Base-by-base conservation (phyloP, 1,139 yeast species). In the Pneumocystis sp. region DNA sequence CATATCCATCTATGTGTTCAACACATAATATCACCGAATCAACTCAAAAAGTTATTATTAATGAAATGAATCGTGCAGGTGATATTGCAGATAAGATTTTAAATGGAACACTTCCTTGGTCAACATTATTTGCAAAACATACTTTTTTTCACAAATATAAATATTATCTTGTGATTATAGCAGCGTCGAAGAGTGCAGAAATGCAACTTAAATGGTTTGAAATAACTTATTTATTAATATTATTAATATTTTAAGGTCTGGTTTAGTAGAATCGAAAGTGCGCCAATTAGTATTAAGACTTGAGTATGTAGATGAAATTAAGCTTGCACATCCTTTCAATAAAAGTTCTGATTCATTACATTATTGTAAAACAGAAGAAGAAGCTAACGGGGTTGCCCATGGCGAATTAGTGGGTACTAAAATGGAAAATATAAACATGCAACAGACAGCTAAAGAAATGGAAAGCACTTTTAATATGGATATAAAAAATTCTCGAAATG, bases 1-100 rank as follows among this genome's bases (percentile, higher is more conserved):
- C 98, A 0, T 93, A 93, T 73, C 99, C 99, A 0, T 90, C 97
- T 0, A 93, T 93, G 98, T 93, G 99, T 76, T 97, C 99, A 0
- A 93, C 99, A 0, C 99, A 93, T 74, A 93, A 93, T 74, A 91
- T 93, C 61, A 86, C 95, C 0, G 82, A 82, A 25, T 89, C 97
- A 0, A 91, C 97, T 0, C 95, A 89, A 73, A 84, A 82, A 70
- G 83, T 93, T 21, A 89, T 93, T 45, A 72, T 89, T 73, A 74
- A 78, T 21, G 99, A 93, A 74, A 80, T 93, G 70, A 76, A 80
- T 66, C 82, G 96, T 69, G 97, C 96, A 0, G 79, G 81, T 1
- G 83, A 81, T 60, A 79, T 90, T 10, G 83, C 89, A 79, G 83
- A 80, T 69, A 87, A 85, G n/a, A 87, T 95, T 63, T 79, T 79